phyloP scores from a whole-genome alignment of 768 basidiomycete species.

The Termitomyces sp. region DNA sequence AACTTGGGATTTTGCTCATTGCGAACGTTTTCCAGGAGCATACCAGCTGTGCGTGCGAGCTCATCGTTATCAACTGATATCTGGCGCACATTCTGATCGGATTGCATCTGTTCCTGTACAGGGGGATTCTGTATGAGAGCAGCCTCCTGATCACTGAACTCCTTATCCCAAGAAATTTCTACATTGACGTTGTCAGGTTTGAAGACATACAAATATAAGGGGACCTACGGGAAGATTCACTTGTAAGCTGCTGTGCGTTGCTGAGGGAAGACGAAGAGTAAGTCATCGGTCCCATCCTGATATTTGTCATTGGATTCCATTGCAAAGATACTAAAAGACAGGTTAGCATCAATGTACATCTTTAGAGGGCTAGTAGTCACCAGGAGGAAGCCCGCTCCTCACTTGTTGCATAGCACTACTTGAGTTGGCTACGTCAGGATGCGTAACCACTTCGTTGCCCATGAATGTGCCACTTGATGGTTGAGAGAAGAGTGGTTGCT shows the following conservation, averaged over 20 bases:
- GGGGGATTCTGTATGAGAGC: conserved; percentile 15
- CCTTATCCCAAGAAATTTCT: conserved; percentile 59
- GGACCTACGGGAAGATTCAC: conserved; percentile 6
- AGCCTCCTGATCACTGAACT: conserved; percentile 55
- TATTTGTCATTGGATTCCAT: conserved; percentile 34
- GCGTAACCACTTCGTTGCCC: not conserved
- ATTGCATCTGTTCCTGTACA: conserved; percentile 14
- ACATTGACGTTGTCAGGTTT: not conserved
- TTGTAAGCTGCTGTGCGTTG: conserved; percentile 17
- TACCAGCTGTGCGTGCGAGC: conserved; percentile 74
- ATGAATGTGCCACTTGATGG: not conserved
- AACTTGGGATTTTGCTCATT: conserved; percentile 82
- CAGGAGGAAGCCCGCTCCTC: conserved; percentile 12
- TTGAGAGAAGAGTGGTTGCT: conserved; percentile 20
- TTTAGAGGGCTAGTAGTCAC: conserved; percentile 8
- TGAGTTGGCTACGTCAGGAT: not conserved
- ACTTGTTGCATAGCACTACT: not conserved
- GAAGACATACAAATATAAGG: not conserved
- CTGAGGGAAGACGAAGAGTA: conserved; percentile 23
- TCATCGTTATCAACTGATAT: conserved; percentile 49
- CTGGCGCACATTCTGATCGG: conserved; percentile 13
- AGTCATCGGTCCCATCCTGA: conserved; percentile 26
- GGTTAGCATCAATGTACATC: not conserved
- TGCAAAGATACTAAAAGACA: conserved; percentile 27
- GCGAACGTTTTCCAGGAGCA: conserved; percentile 70